Evolutionary conservation across 2,329 filamentous ascomycete species (phyloP).

Genomic region (Xylaria arbuscula): DNA sequence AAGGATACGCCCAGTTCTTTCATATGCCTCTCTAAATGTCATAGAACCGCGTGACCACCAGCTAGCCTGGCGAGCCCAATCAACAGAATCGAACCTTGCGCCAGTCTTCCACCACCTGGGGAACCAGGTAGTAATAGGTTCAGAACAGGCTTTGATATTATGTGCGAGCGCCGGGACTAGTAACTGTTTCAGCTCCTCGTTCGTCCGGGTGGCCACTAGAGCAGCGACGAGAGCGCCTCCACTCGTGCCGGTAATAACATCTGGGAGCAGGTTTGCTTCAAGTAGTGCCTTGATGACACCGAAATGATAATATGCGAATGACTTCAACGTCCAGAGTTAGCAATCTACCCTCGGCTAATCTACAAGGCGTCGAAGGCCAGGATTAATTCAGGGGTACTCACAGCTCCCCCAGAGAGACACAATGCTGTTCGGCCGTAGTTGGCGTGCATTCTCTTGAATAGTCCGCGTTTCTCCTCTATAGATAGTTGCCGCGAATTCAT

Average conservation of each 20-base stretch:
- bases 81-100: conserved; percentile 90
- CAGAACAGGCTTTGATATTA: conserved; percentile 86
- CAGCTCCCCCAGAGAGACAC: conserved; percentile 89
- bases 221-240: conserved; percentile 91
- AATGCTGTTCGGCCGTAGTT: conserved; percentile 94
- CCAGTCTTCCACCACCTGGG: conserved; percentile 91
- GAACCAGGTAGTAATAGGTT: conserved; percentile 79
- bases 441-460: conserved; percentile 89
- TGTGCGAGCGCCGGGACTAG: conserved; percentile 88
- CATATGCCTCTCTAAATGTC: conserved; percentile 95
- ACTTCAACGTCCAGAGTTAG: conserved; percentile 48
- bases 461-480: conserved; percentile 76
- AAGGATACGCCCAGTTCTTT: conserved; percentile 90
- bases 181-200: conserved; percentile 87
- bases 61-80: conserved; percentile 85
- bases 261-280: conserved; percentile 85
- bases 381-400: conserved; percentile 13
- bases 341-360: background rate
- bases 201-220: conserved; percentile 86
- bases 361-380: background rate
- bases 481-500: conserved; percentile 74
- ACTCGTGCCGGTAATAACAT: conserved; percentile 96
- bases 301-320: conserved; percentile 97
- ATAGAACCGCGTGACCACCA: conserved; percentile 94
- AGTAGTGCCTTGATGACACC: conserved; percentile 90